Conservation (phyloP, 257 asterid species). For the Orobanche coerulescens region DNA sequence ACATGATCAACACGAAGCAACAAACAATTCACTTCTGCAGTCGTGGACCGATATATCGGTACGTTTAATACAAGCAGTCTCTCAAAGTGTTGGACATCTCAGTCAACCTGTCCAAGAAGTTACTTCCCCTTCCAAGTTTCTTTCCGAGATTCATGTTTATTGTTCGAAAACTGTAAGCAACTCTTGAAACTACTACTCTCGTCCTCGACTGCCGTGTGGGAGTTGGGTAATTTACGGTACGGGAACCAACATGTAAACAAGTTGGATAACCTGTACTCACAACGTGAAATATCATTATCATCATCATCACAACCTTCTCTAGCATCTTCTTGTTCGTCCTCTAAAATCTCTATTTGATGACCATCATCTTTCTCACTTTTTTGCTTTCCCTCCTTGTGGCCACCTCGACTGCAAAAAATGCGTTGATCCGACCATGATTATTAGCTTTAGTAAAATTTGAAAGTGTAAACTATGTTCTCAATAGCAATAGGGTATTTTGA, state of each 20-base stretch:
- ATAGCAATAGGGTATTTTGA: not conserved
- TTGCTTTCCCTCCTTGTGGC: constrained; percentile 15
- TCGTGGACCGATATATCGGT: constrained; percentile 1
- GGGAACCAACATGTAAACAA: constrained; percentile 50
- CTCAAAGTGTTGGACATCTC: not conserved
- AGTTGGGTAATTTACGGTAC: constrained; percentile 34
- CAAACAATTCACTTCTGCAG: constrained; percentile 15
- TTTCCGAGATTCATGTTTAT: constrained; percentile 18
- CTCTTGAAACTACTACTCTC: constrained; percentile 29
- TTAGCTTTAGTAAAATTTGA: not conserved
- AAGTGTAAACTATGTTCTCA: not conserved
- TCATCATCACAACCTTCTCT: constrained; percentile 23
- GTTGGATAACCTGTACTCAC: constrained; percentile 32
- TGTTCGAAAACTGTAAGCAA: constrained; percentile 22
- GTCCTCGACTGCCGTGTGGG: constrained; percentile 27
- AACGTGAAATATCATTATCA: constrained; percentile 16
- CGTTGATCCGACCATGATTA: constrained; percentile 8
- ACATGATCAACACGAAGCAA: constrained; percentile 6
- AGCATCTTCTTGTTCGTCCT: constrained; percentile 20
- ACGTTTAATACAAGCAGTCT: not conserved
- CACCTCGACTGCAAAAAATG: constrained; percentile 23
- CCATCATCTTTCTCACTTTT: constrained; percentile 18
- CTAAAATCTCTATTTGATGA: constrained; percentile 18
- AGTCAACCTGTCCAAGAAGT: constrained; percentile 1
- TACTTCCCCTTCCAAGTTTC: constrained; percentile 28